phyloP scores from a whole-genome alignment of 345 rosid genomes.

The Murraya koenigii region DNA sequence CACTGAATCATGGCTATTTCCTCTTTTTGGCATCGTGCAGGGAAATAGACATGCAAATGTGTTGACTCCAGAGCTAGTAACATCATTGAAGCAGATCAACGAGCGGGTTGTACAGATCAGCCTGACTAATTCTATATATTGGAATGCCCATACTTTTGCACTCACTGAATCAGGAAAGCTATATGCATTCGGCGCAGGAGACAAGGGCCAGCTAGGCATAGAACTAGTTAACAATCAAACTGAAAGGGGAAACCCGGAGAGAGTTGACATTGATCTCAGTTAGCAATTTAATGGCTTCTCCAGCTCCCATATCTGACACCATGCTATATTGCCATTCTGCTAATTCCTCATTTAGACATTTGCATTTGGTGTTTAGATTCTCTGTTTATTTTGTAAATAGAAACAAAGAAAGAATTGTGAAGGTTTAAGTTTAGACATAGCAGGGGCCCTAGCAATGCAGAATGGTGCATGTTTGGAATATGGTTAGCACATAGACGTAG shows the following conservation, averaged over 20 bases:
- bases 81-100: slow-evolving; percentile 65
- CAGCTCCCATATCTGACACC: background rate
- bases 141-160: slow-evolving; percentile 91
- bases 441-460: slow-evolving; percentile 20
- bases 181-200: slow-evolving; percentile 90
- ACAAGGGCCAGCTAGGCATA: slow-evolving; percentile 89
- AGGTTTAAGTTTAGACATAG: slow-evolving; percentile 44
- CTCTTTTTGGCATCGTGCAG: slow-evolving; percentile 26
- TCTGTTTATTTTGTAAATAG: slow-evolving; percentile 49
- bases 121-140: slow-evolving; percentile 73
- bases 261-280: slow-evolving; percentile 65
- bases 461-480: slow-evolving; percentile 15
- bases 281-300: slow-evolving; percentile 28
- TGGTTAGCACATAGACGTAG: slow-evolving; percentile 20
- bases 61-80: slow-evolving; percentile 65
- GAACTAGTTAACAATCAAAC: slow-evolving; percentile 60
- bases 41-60: slow-evolving; percentile 64
- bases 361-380: slow-evolving; percentile 42
- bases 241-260: slow-evolving; percentile 76
- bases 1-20: background rate
- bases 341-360: background rate
- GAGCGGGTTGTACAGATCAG: slow-evolving; percentile 87
- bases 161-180: slow-evolving; percentile 81
- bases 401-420: slow-evolving; percentile 36
- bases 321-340: background rate